These are phyloP conservation scores for Chrysanthemum seticuspe DNA, from an alignment of 129 eudicot species.

Conservation along the genomic window DNA sequence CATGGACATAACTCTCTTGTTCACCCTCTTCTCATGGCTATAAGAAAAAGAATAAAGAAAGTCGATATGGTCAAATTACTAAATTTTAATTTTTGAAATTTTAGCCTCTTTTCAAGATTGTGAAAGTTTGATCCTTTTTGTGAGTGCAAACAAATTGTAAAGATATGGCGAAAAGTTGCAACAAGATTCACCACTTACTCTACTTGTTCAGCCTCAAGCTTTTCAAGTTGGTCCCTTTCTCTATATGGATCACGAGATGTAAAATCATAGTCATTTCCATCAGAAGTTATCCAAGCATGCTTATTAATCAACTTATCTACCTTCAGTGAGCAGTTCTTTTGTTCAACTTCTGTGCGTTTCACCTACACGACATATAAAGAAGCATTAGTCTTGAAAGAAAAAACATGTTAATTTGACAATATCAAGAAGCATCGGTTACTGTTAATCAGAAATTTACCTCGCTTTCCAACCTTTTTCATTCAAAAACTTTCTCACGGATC, in stretches of 20 bases:
- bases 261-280: conserved; percentile 91
- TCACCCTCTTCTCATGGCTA: conserved; percentile 1
- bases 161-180: no score
- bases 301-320: conserved; percentile 80
- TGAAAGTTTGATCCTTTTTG: no score
- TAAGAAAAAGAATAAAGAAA: no score
- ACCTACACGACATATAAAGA: conserved; percentile 37
- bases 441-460: conserved; percentile 44
- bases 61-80: no score
- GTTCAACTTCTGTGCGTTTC: conserved; percentile 89
- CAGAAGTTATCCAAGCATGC: conserved; percentile 84
- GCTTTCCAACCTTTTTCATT: conserved; percentile 77
- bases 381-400: background rate
- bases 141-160: no score
- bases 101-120: no score
- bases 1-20: conserved; percentile 31
- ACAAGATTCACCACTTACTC: background rate
- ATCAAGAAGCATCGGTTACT: background rate
- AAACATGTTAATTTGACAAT: background rate
- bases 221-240: conserved; percentile 58
- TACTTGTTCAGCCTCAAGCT: conserved; percentile 55
- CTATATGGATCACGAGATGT: conserved; percentile 67
- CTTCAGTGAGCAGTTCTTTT: conserved; percentile 66
- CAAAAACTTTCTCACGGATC: conserved; percentile 64
- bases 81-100: no score